These are phyloP conservation scores for Vaccinium corymbosum DNA, from an alignment of 148 eudicot genomes.

Conservation along the genomic window DNA sequence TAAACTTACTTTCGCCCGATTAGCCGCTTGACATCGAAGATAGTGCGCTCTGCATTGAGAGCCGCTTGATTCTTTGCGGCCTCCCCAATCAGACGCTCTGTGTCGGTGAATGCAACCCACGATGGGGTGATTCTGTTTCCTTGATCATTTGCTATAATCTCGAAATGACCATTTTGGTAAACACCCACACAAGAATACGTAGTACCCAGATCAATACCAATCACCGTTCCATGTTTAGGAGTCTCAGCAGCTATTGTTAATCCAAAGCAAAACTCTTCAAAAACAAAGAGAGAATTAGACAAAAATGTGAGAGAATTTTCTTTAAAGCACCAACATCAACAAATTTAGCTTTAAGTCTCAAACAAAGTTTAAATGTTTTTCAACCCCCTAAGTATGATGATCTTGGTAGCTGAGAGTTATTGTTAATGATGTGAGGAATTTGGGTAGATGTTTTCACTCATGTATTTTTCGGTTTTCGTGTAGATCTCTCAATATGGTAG, in stretches of 20 bases:
- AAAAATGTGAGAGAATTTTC: not conserved
- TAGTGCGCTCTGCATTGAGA: slow-evolving; percentile 42
- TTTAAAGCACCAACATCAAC: not conserved
- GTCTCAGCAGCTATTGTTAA: slow-evolving; percentile 29
- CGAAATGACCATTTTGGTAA: slow-evolving; percentile 33
- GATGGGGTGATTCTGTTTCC: slow-evolving; percentile 56
- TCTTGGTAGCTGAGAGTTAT: too few relatives aligned
- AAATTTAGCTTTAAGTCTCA: not conserved
- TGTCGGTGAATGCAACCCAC: slow-evolving; percentile 51
- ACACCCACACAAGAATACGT: slow-evolving; percentile 55
- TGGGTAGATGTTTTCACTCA: too few relatives aligned
- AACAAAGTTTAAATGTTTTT: not conserved
- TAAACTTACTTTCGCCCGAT: slow-evolving; percentile 43
- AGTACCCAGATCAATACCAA: slow-evolving; percentile 48
- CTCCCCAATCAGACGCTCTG: slow-evolving; percentile 48
- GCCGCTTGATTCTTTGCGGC: slow-evolving; percentile 54
- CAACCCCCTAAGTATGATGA: too few relatives aligned
- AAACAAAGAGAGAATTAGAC: slow-evolving; percentile 4
- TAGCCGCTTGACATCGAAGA: slow-evolving; percentile 48
- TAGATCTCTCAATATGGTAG: too few relatives aligned
- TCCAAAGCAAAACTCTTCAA: slow-evolving; percentile 27
- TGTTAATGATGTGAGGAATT: too few relatives aligned
- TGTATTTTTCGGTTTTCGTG: too few relatives aligned
- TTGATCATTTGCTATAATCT: slow-evolving; percentile 47
- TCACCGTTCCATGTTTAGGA: slow-evolving; percentile 34